Percentiles rank a stretch among this genome's conserved stretches.
Conservation (phyloP, 148 eudicot genomes). For the Drosera capensis region DNA sequence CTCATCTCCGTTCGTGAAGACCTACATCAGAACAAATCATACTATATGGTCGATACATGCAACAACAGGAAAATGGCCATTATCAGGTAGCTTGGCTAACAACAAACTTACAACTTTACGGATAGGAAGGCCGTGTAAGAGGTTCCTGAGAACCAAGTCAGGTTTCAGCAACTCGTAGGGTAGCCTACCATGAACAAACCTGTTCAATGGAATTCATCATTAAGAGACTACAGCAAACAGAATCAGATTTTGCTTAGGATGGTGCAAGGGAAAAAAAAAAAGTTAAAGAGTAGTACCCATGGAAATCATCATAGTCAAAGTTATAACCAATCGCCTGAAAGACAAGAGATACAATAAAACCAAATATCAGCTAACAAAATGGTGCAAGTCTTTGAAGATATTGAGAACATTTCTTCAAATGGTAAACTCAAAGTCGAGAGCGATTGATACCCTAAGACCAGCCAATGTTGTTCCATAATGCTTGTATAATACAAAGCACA, state of each 20-base stretch:
- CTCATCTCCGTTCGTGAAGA: conserved; percentile 66
- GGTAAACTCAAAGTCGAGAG: neutral
- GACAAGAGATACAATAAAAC: conserved; percentile 2
- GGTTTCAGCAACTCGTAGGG: conserved; percentile 75
- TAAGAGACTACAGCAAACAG: neutral
- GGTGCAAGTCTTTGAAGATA: neutral
- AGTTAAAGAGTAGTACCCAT: conserved; percentile 28
- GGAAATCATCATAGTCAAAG: conserved; percentile 79
- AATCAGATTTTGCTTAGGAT: too few relatives aligned
- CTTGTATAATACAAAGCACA: conserved; percentile 52
- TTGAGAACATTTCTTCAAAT: neutral
- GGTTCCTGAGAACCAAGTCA: conserved; percentile 48
- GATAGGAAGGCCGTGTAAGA: conserved; percentile 60
- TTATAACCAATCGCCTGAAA: conserved; percentile 80
- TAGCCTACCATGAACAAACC: conserved; percentile 82
- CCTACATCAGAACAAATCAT: conserved; percentile 18
- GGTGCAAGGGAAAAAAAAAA: neutral
- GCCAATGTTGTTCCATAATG: conserved; percentile 96
- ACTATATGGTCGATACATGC: neutral
- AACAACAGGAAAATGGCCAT: neutral
- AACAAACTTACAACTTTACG: conserved; percentile 60
- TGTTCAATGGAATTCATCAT: conserved; percentile 11
- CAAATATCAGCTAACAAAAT: neutral
- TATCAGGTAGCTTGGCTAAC: neutral
- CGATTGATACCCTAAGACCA: conserved; percentile 56